These are phyloP conservation scores for Angophora floribunda DNA, from an alignment of 345 rosid genomes.

Conservation along the genomic window DNA sequence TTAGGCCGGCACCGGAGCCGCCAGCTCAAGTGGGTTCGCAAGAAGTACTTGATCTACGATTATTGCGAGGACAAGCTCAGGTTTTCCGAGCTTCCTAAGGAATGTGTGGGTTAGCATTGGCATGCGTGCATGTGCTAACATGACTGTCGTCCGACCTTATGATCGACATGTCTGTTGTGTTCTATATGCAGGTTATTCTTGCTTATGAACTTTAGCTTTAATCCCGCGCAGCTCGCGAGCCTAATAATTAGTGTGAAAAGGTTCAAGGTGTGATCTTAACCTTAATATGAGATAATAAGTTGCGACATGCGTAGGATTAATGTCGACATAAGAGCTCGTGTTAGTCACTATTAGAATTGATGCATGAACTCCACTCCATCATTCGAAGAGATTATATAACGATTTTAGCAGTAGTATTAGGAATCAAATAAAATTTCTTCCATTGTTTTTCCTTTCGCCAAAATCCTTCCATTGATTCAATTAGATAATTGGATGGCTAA, in stretches of 20 bases:
- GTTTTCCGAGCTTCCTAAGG: constrained; percentile 1
- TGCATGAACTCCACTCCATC: neutral
- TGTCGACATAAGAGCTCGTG: neutral
- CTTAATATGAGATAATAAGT: neutral
- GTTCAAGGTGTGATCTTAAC: neutral
- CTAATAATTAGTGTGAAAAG: neutral
- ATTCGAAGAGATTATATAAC: neutral
- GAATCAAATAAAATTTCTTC: neutral
- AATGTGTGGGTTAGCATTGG: neutral
- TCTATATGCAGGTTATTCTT: neutral
- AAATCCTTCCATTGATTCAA: neutral
- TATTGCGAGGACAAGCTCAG: constrained; percentile 1
- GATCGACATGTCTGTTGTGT: neutral
- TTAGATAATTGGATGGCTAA: neutral
- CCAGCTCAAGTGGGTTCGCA: constrained; percentile 3
- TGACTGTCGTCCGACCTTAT: too few species aligned
- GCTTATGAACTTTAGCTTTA: neutral
- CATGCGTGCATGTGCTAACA: neutral
- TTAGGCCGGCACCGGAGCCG: neutral
- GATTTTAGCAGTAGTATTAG: neutral
- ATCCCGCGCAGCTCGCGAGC: neutral
- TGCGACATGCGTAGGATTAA: neutral
- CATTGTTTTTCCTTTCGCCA: neutral
- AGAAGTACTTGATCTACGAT: constrained; percentile 3
- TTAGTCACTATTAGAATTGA: neutral